Conservation (phyloP, 2,329 filamentous ascomycete species). For the Cryoendolithus antarcticus region DNA sequence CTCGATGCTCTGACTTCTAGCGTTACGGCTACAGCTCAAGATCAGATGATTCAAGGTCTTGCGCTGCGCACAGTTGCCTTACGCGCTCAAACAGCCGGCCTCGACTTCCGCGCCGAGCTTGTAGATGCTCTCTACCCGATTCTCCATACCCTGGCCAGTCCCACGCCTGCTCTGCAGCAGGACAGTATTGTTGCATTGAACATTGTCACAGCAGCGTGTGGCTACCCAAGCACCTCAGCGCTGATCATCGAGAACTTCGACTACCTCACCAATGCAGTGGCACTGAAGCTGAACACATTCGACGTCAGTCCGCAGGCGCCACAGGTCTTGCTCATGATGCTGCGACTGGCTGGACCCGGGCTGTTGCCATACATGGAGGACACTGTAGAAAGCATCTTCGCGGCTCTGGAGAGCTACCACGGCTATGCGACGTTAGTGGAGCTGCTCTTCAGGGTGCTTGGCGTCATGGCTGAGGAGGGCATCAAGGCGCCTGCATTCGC, state of each 20-base stretch:
- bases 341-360: constrained; percentile 67
- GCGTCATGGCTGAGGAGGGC: constrained; percentile 73
- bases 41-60: constrained; percentile 30
- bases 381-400: constrained; percentile 80
- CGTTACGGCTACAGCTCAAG: too few relatives aligned
- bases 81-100: constrained; percentile 53
- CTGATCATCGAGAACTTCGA: constrained; percentile 86
- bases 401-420: constrained; percentile 86
- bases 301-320: constrained; percentile 86
- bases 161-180: constrained; percentile 52
- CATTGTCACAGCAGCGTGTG: constrained; percentile 61
- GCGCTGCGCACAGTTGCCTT: constrained; percentile 71
- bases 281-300: constrained; percentile 77
- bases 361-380: constrained; percentile 86
- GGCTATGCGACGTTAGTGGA: constrained; percentile 82
- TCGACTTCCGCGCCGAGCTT: constrained; percentile 68
- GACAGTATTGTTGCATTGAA: constrained; percentile 80
- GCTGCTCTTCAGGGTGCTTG: constrained; percentile 68
- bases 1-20: constrained; percentile 28
- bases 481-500: constrained; percentile 44
- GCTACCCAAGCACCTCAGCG: constrained; percentile 60
- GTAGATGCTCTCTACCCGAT: constrained; percentile 86
- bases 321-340: constrained; percentile 88
- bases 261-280: constrained; percentile 93
- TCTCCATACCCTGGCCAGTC: constrained; percentile 70